Evolutionary conservation across 345 rosid genomes (phyloP).

Genomic region (Moricandia arvensis): DNA sequence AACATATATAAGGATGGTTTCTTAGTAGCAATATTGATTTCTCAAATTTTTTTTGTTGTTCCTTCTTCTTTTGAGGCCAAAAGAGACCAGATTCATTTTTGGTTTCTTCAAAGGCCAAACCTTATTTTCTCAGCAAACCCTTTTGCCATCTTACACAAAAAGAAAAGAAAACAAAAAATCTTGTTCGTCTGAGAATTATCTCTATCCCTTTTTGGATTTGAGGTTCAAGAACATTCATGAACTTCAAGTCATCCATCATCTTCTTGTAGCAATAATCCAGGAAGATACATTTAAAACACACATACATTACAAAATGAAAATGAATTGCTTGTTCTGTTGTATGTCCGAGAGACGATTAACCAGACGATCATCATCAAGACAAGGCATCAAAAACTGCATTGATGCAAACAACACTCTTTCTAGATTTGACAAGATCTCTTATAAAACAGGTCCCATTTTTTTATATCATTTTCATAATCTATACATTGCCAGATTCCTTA

Average conservation of each 20-base stretch:
- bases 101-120: slow-evolving; percentile 44
- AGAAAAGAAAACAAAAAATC: not conserved
- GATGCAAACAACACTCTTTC: slow-evolving; percentile 51
- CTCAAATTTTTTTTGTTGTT: not conserved
- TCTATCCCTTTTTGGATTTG: slow-evolving; percentile 28
- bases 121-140: slow-evolving; percentile 28
- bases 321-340: slow-evolving; percentile 62
- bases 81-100: slow-evolving; percentile 45
- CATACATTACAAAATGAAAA: slow-evolving; percentile 9
- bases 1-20: not conserved
- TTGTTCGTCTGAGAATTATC: slow-evolving; percentile 27
- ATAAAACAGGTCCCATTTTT: slow-evolving; percentile 58
- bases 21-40: slow-evolving; percentile 7
- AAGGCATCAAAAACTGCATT: slow-evolving; percentile 56
- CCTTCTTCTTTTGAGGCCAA: slow-evolving; percentile 34
- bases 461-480: not conserved
- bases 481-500: slow-evolving; percentile 5
- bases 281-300: slow-evolving; percentile 33
- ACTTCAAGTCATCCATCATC: slow-evolving; percentile 34
- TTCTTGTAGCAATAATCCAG: slow-evolving; percentile 31
- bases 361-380: slow-evolving; percentile 55
- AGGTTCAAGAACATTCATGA: slow-evolving; percentile 36
- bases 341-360: slow-evolving; percentile 41
- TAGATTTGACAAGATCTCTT: slow-evolving; percentile 36
- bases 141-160: slow-evolving; percentile 18